Evolutionary conservation across 2,329 filamentous ascomycete genomes (phyloP).

Genomic region (Aspergillus ochraceoroseus): DNA sequence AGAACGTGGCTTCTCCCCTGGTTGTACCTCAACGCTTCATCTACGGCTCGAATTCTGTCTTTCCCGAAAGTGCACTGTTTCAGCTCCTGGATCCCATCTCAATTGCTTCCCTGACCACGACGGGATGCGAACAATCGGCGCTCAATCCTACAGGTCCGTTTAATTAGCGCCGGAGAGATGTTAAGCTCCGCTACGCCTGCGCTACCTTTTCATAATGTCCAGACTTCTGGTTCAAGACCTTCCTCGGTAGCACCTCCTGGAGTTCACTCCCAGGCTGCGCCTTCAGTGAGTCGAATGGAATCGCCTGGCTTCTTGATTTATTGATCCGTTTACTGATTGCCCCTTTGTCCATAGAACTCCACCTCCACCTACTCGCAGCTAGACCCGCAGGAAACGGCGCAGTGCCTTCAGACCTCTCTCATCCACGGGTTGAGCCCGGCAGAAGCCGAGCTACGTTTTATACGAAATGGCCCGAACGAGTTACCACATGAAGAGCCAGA

Average conservation of each 20-base stretch:
- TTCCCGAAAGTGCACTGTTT: not conserved
- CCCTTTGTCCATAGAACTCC: conserved; percentile 32
- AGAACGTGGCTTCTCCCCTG: conserved; percentile 23
- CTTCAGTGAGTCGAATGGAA: conserved; percentile 35
- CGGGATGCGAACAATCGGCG: conserved; percentile 28
- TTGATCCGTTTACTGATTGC: no score
- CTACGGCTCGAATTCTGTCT: not conserved
- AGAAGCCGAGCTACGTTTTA: conserved; percentile 74
- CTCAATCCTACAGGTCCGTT: conserved; percentile 18
- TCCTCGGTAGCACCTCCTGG: conserved; percentile 29
- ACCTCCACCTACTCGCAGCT: conserved; percentile 58
- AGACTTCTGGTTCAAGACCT: conserved; percentile 29
- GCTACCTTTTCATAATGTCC: conserved; percentile 55
- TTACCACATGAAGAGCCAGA: conserved; percentile 91
- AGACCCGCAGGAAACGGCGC: conserved; percentile 71
- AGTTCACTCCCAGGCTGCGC: conserved; percentile 26
- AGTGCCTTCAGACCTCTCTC: conserved; percentile 75
- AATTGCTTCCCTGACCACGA: conserved; percentile 8
- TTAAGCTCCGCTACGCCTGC: conserved; percentile 57
- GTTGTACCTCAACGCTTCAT: conserved; percentile 3
- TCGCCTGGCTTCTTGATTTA: no score
- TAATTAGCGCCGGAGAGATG: conserved; percentile 52
- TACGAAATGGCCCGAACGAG: conserved; percentile 84
- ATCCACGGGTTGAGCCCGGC: conserved; percentile 72
- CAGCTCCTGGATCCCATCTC: not conserved